Evolutionary conservation across 495 filamentous ascomycete genomes (phyloP).

Genomic region (Aspergillus ostianus): DNA sequence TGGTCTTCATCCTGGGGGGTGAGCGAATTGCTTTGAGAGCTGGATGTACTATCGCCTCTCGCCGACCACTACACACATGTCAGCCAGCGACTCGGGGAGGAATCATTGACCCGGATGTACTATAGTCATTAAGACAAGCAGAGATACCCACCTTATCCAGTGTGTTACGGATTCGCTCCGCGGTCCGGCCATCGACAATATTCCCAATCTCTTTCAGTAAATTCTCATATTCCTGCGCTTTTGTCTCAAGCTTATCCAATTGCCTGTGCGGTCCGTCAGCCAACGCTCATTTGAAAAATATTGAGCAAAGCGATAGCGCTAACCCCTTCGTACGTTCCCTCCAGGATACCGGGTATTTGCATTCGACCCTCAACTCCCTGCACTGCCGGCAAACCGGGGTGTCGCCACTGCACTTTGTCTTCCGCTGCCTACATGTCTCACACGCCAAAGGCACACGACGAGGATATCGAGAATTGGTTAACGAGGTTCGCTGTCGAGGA

Average conservation of each 20-base stretch:
- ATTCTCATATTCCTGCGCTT: constrained; percentile 50
- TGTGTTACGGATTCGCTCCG: constrained; percentile 36
- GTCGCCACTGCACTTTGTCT: constrained; percentile 62
- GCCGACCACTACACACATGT: constrained; percentile 16
- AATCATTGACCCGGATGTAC: neutral
- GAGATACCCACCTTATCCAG: constrained; percentile 40
- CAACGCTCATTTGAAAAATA: neutral
- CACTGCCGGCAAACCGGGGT: constrained; percentile 60
- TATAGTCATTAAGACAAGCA: neutral
- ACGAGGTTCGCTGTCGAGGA: constrained; percentile 37
- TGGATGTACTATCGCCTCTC: constrained; percentile 26
- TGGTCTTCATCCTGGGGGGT: constrained; percentile 36
- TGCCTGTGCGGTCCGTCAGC: constrained; percentile 24
- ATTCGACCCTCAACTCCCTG: constrained; percentile 47
- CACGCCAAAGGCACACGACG: constrained; percentile 57
- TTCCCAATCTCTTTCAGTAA: constrained; percentile 40
- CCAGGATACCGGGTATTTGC: constrained; percentile 57
- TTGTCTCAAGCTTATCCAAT: constrained; percentile 44
- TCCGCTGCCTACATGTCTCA: constrained; percentile 69
- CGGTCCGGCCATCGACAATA: constrained; percentile 31
- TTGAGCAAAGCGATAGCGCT: constrained; percentile 11
- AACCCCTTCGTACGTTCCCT: constrained; percentile 58
- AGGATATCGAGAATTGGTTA: constrained; percentile 33
- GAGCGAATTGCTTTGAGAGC: constrained; percentile 29
- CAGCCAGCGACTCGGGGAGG: neutral